Base-by-base conservation (phyloP, 148 eudicot genomes). In the Amaranthus cruentus region DNA sequence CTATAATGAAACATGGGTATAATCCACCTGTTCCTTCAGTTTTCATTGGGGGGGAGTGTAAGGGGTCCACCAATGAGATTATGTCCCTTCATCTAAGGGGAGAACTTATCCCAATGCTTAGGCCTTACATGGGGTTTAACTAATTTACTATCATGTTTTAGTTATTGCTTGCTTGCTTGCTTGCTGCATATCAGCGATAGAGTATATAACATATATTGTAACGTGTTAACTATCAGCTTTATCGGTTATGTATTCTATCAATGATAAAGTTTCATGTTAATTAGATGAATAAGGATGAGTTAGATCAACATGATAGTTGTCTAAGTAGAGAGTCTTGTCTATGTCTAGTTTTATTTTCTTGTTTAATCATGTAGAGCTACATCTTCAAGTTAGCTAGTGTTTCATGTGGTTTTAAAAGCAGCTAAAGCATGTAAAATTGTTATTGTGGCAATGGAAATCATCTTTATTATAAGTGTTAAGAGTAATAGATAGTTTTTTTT, bases 71-170 rank as follows among this genome's bases (percentile, higher is more conserved):
- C 71, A 88, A 92, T 57, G 98, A 92, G 81, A 88, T 92, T 75
- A 92, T 92, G 98, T 92, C 98, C 0, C 96, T 90, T 60, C 98
- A 92, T 78, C 83, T 92, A 7, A 87, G 90, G 56, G 98, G 98
- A 18, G 57, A 78, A 4, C 87, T 92, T 7, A 70, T 84, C 58
- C 87, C 82, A 1, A 75, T 87, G 82, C 77, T 90, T 65, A 86
- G 72, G 87, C 90, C 96, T 18, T 83, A 83, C 70, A 85, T 83
- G 70, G 69, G 56, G 0, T 52, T 46, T 42, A 76, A 80, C 70
- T 75, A 57, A 78, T 73, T 28, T 18, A 49, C 6, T 10, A 8
- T 46, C 38, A n/a, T 15, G 61, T 21, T 7, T 4, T 63, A 42
- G 2, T 63, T 52, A n/a, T 55, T 3, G 58, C 44, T 62, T 51